Conservation (phyloP, 257 asterid species). For the Nicotiana undulata region DNA sequence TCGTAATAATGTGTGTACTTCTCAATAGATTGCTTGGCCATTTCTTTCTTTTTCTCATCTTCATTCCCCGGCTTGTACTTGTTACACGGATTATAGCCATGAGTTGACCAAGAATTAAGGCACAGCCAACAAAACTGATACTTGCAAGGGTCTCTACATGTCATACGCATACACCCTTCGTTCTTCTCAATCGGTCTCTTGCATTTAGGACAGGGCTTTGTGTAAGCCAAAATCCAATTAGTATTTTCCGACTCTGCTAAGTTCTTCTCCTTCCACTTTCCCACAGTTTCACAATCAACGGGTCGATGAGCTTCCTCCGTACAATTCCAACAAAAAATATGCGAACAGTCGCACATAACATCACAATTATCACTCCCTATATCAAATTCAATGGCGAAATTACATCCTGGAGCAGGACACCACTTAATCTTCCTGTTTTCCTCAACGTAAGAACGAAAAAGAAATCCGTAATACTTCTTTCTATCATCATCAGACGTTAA, state of each 20-base stretch:
- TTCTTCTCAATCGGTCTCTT: slow-evolving; percentile 14
- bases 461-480: slow-evolving; percentile 2
- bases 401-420: slow-evolving; percentile 20
- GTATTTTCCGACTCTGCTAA: slow-evolving; percentile 21
- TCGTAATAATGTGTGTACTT: slow-evolving; percentile 17
- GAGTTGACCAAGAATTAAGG: slow-evolving; percentile 8
- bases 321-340: slow-evolving; percentile 18
- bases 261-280: slow-evolving; percentile 21
- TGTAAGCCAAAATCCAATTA: slow-evolving; percentile 16
- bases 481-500: not conserved
- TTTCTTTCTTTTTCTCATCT: slow-evolving; percentile 6
- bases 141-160: slow-evolving; percentile 5
- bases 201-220: slow-evolving; percentile 14
- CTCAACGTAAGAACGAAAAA: slow-evolving; percentile 15
- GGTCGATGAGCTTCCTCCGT: slow-evolving; percentile 30
- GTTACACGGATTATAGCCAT: slow-evolving; percentile 11
- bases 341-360: slow-evolving; percentile 7
- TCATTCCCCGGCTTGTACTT: slow-evolving; percentile 8
- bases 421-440: slow-evolving; percentile 16
- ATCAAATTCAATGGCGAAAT: slow-evolving; percentile 4
- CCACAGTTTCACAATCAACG: slow-evolving; percentile 25
- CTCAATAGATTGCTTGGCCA: slow-evolving; percentile 10
- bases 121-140: slow-evolving; percentile 14
- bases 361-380: slow-evolving; percentile 12
- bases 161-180: slow-evolving; percentile 16